These are phyloP conservation scores for Puccinia triticina DNA, from an alignment of 1,284 basidiomycete species.

Conservation along the genomic window DNA sequence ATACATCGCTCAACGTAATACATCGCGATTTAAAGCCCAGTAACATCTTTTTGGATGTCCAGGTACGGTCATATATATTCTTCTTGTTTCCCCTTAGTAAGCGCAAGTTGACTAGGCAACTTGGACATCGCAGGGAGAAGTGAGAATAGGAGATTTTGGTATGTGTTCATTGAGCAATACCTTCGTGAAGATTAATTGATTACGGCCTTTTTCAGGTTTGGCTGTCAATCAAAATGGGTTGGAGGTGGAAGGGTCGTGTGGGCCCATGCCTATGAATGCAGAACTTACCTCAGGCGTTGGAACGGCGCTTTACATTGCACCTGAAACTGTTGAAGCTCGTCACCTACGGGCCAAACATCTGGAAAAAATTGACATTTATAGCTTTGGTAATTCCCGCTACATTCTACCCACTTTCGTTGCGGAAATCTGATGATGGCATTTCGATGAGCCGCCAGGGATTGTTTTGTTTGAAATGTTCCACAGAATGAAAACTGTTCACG, in stretches of 20 bases:
- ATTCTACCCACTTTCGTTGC: neutral
- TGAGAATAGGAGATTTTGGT: constrained; percentile 94
- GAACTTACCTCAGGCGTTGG: constrained; percentile 86
- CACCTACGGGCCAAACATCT: constrained; percentile 67
- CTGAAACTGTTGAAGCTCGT: constrained; percentile 67
- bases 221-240: constrained; percentile 77
- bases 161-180: constrained; percentile 31
- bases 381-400: constrained; percentile 69
- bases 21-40: constrained; percentile 91
- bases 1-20: constrained; percentile 83
- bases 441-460: constrained; percentile 65
- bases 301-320: constrained; percentile 88
- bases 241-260: constrained; percentile 70
- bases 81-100: neutral
- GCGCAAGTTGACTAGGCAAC: constrained; percentile 57
- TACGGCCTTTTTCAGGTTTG: constrained; percentile 37
- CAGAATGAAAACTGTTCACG: constrained; percentile 71
- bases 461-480: constrained; percentile 99
- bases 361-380: constrained; percentile 91
- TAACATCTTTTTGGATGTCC: constrained; percentile 71
- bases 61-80: constrained; percentile 57
- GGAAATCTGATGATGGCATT: neutral
- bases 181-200: neutral
- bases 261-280: constrained; percentile 64
- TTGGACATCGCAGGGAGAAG: constrained; percentile 74